Evolutionary conservation across 2,329 filamentous ascomycete species (phyloP).

Genomic region (Pseudogymnoascus sp.): DNA sequence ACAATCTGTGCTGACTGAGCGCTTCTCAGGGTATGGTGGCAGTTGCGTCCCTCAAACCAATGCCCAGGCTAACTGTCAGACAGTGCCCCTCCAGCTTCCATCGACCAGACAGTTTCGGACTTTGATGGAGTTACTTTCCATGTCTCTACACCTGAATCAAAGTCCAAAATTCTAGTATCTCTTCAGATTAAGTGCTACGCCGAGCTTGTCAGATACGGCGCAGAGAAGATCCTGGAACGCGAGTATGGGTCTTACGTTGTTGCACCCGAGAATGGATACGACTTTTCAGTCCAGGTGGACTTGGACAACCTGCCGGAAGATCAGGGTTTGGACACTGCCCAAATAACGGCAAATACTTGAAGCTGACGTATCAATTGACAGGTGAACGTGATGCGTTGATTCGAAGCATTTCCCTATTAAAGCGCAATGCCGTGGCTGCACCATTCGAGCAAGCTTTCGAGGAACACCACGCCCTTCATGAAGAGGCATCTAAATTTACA

Average conservation of each 20-base stretch:
- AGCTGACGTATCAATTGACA: constrained; percentile 26
- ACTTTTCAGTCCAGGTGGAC: constrained; percentile 90
- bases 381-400: constrained; percentile 83
- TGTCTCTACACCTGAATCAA: constrained; percentile 89
- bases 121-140: constrained; percentile 99
- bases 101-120: constrained; percentile 97
- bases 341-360: constrained; percentile 2
- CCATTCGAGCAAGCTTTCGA: constrained; percentile 96
- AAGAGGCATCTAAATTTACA: constrained; percentile 86
- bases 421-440: constrained; percentile 97
- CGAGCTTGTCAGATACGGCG: constrained; percentile 88
- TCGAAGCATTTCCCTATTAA: constrained; percentile 78
- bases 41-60: neutral
- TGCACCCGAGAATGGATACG: constrained; percentile 78
- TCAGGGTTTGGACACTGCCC: constrained; percentile 45
- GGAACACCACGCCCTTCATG: constrained; percentile 77
- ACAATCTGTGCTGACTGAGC: constrained; percentile 88
- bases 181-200: constrained; percentile 91
- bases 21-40: constrained; percentile 48
- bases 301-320: constrained; percentile 76
- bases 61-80: constrained; percentile 22
- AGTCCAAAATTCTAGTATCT: constrained; percentile 90
- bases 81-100: constrained; percentile 76
- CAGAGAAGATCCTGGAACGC: constrained; percentile 79
- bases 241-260: constrained; percentile 94